Base-by-base conservation (phyloP, 2,329 filamentous ascomycete species). In the Trichoderma citrinoviride region DNA sequence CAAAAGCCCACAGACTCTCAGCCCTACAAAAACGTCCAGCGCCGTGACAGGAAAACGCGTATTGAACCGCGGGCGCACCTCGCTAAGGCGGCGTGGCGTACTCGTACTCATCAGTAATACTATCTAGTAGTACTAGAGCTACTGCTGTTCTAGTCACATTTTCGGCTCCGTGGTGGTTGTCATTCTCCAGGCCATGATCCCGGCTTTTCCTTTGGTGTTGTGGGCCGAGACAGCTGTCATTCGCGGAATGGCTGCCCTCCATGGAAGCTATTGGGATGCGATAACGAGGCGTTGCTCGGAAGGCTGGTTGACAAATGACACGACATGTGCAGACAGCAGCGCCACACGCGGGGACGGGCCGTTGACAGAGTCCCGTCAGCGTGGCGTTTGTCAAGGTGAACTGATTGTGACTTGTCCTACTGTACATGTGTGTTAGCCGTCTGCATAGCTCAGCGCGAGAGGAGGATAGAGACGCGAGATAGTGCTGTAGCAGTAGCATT, bases 291-390 rank as follows among this genome's bases (percentile, higher is more conserved):
- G 33, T 14, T 37, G 33, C 33, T 37, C 33, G 5, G 21, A 17
- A 46, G 21, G 23, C 54, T 27, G 52, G 52, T n/a, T 40, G n/a
- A 17, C 40, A 25, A n/a, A 50, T 27, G 47, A 25, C 33, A 54
- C n/a, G 29, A 29, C 29, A n/a, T 21, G 43, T 44, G 12, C 15
- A 55, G 33, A 33, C 49, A 29, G 49, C 49, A 55, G n/a, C 56
- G 56, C 33, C 46, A 62, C 50, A 54, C 60, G 53, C 60, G 40
- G 49, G 60, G 53, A 53, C 60, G 49, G 49, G 40, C 47, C 49
- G 60, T 23, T 54, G 12, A 27, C 7, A 19, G 27, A 62, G 14
- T 46, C 25, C 33, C 25, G 49, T 37, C 40, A 54, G 27, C 40
- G 33, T 37, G 33, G 33, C 33, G 33, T 37, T 37, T 37, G 33